phyloP scores from a whole-genome alignment of 768 basidiomycete species.

The Amanita molliuscula region DNA sequence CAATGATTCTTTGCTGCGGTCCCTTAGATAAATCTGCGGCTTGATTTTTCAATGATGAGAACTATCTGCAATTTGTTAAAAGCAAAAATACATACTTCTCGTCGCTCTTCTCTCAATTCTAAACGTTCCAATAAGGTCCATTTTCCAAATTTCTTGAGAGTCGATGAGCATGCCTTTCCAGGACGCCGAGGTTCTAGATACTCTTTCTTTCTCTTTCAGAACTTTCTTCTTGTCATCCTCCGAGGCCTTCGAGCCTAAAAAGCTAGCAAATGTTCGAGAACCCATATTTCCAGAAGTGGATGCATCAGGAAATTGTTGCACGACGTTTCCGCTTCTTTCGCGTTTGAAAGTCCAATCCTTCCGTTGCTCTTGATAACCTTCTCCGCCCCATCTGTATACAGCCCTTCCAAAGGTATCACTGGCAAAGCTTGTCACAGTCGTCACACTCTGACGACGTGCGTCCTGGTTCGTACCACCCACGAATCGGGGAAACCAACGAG shows the following conservation, averaged over 20 bases:
- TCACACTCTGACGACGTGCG: conserved; percentile 32
- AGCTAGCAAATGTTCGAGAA: conserved; percentile 4
- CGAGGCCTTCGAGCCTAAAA: conserved; percentile 21
- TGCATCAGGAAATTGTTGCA: background rate
- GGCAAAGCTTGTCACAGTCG: conserved; percentile 24
- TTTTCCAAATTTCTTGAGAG: conserved; percentile 59
- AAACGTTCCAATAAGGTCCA: conserved; percentile 51
- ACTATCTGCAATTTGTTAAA: background rate
- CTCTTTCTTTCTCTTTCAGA: conserved; percentile 7
- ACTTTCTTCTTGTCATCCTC: conserved; percentile 16
- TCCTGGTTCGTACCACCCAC: conserved; percentile 4
- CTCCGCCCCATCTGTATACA: conserved; percentile 32
- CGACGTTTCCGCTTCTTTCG: conserved; percentile 32
- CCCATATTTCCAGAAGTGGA: background rate
- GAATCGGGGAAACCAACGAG: conserved; percentile 14
- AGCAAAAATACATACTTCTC: conserved; percentile 20
- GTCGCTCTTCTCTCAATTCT: conserved; percentile 43
- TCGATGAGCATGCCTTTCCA: conserved; percentile 43
- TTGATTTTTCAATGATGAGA: conserved; percentile 10
- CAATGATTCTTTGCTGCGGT: conserved; percentile 58
- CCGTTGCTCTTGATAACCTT: conserved; percentile 30
- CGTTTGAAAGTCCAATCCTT: conserved; percentile 51
- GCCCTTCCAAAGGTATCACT: conserved; percentile 30
- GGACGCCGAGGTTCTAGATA: conserved; percentile 13
- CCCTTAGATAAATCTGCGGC: conserved; percentile 45